These are phyloP conservation scores for Endocalyx cinctus DNA, from an alignment of 2,329 filamentous ascomycete genomes.

Conservation along the genomic window DNA sequence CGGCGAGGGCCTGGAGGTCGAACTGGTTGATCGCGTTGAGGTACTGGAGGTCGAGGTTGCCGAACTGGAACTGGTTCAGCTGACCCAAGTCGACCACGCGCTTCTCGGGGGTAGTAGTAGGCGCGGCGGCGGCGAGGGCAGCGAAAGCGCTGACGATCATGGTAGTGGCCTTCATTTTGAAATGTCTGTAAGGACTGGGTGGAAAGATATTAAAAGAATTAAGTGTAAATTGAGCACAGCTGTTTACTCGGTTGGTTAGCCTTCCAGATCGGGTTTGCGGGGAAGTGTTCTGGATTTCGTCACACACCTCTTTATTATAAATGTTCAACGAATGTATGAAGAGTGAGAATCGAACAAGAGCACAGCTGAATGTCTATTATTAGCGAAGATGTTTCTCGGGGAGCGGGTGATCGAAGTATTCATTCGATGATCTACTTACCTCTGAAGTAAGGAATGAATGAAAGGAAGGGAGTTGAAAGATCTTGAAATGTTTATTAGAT, in stretches of 20 bases:
- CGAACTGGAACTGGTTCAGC: constrained; percentile 26
- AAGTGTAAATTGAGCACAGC: constrained; percentile 40
- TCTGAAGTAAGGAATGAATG: constrained; percentile 43
- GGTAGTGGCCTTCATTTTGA: constrained; percentile 47
- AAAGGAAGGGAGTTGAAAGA: constrained; percentile 29
- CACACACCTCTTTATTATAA: constrained; percentile 28
- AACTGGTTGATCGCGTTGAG: constrained; percentile 29
- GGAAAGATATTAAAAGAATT: constrained; percentile 29
- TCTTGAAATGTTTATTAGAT: constrained; percentile 29
- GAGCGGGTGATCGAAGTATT: too few relatives aligned
- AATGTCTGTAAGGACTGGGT: constrained; percentile 21
- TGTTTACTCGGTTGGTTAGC: constrained; percentile 24
- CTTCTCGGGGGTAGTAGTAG: constrained; percentile 25
- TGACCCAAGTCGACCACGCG: constrained; percentile 28
- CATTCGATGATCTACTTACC: constrained; percentile 30
- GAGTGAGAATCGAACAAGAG: constrained; percentile 44
- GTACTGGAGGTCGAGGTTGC: constrained; percentile 33
- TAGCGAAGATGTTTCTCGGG: constrained; percentile 3
- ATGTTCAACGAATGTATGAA: constrained; percentile 34
- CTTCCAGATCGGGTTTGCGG: background rate
- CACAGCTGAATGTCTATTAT: constrained; percentile 37
- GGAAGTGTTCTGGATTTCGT: background rate
- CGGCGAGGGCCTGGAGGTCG: constrained; percentile 23
- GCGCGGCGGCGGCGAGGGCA: constrained; percentile 40
- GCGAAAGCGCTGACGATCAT: constrained; percentile 41